Evolutionary conservation across 2,329 filamentous ascomycete species (phyloP).

Genomic region (Grosmannia serpens): DNA sequence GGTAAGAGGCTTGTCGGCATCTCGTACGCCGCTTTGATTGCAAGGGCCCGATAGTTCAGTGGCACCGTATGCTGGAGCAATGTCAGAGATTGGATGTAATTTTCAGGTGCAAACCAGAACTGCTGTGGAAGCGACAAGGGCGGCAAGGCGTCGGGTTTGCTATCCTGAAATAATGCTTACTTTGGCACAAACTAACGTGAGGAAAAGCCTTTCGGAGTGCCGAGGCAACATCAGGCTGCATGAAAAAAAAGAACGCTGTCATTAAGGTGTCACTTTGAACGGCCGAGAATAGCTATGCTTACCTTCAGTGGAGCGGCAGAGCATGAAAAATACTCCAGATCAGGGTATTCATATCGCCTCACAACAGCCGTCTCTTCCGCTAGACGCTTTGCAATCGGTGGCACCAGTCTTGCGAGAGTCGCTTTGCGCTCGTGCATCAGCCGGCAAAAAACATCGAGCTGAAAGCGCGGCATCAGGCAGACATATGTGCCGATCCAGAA

Average conservation of each 20-base stretch:
- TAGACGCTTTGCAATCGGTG: slow-evolving; percentile 48
- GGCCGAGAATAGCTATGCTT: slow-evolving; percentile 26
- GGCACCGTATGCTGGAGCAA: neutral
- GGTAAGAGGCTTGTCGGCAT: slow-evolving; percentile 27
- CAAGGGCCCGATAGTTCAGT: neutral
- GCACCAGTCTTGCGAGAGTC: slow-evolving; percentile 46
- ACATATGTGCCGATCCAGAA: slow-evolving; percentile 28
- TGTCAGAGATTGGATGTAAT: too few relatives aligned
- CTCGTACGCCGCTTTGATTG: neutral
- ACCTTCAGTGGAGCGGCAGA: slow-evolving; percentile 49
- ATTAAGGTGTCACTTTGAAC: too few relatives aligned
- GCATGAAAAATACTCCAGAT: slow-evolving; percentile 32
- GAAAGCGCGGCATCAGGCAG: slow-evolving; percentile 54
- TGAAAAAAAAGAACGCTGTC: too few relatives aligned
- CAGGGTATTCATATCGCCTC: slow-evolving; percentile 39
- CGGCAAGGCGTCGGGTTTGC: too few relatives aligned
- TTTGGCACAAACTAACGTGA: slow-evolving; percentile 15
- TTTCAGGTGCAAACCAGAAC: neutral
- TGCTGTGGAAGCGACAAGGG: too few relatives aligned
- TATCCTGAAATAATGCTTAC: neutral
- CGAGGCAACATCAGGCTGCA: slow-evolving; percentile 39
- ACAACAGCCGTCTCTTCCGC: slow-evolving; percentile 40
- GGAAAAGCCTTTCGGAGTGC: slow-evolving; percentile 29
- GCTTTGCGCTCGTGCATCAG: slow-evolving; percentile 38
- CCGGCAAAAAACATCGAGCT: slow-evolving; percentile 41